Evolutionary conservation across 805 yeast genomes (phyloP), one percentile per base, ranked within the genome.

Genomic region (Hanseniaspora mollemarum): DNA sequence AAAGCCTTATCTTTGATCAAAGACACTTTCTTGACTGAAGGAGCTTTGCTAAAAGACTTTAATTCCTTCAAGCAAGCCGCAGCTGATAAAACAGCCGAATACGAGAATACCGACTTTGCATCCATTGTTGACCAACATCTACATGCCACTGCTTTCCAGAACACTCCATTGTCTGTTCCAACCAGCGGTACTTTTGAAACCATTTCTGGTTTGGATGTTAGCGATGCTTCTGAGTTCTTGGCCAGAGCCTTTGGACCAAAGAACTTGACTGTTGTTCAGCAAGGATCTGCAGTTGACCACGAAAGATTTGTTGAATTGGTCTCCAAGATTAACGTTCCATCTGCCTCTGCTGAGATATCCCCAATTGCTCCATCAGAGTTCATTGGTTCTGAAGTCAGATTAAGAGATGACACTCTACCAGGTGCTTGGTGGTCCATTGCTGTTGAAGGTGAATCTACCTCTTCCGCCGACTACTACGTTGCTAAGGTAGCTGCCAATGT

Each of bases 401-500:
- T 83, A 71, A 81, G 94, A 78, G 94, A 84, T 64, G 94, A 84
- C 69, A 84, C 87, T 60, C 65, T 81, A 62, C 86, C 90, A 64
- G 76, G 78, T 64, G 92, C 90, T 52, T 81, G 82, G 74, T 74
- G 83, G 60, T 68, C 87, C 51, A 73, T 84, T 60, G 87, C 87
- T 53, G 90, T 75, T 51, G 73, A 77, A 62, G 86, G 87, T 71
- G 88, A 82, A 68, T 71, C 81, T 40, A 54, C 73, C 44, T 62
- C 63, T 54, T 79, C 88, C 52, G 77, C 81, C 58, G 76, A 81
- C 61, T 82, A 74, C 72, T 74, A 74, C 67, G 76, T 77, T 55
- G 81, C 90, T 57, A 69, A 80, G 68, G 87, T 84, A 59, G 90
- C 87, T 51, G 74, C 90, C 55, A 67, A 72, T 62, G 68, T 78